phyloP scores from a whole-genome alignment of 1,139 yeast genomes.

The Sugiyamaella pinicola region DNA sequence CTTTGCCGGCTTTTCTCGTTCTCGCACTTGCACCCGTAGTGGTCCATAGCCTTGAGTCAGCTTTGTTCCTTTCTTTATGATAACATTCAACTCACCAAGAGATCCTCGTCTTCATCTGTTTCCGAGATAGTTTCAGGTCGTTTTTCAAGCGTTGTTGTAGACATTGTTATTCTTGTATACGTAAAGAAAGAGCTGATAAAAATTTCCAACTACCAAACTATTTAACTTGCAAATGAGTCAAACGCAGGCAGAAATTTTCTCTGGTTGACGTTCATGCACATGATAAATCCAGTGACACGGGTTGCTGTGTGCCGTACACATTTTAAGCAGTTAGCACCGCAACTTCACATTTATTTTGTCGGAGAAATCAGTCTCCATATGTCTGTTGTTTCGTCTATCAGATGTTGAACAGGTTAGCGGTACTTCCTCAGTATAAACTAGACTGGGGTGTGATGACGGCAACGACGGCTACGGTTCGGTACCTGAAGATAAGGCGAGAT shows the following conservation, averaged over 20 bases:
- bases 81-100: conserved; percentile 21
- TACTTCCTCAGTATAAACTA: too few species aligned
- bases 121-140: conserved; percentile 13
- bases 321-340: too few species aligned
- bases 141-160: conserved; percentile 10
- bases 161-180: not conserved
- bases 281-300: too few species aligned
- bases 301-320: too few species aligned
- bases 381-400: not conserved
- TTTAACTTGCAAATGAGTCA: not conserved
- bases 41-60: conserved; percentile 23
- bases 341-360: not conserved
- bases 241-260: too few species aligned
- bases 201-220: not conserved
- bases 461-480: too few species aligned
- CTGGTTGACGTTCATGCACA: too few species aligned
- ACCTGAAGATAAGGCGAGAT: too few species aligned
- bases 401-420: not conserved
- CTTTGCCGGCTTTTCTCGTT: not conserved
- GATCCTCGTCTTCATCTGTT: conserved; percentile 18
- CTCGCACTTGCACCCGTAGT: conserved; percentile 26
- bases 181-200: not conserved
- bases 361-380: not conserved
- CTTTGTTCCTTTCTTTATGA: conserved; percentile 8
- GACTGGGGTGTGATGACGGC: too few species aligned